These are phyloP conservation scores for Leptodermis oblonga DNA, from an alignment of 257 asterid species.

Conservation along the genomic window DNA sequence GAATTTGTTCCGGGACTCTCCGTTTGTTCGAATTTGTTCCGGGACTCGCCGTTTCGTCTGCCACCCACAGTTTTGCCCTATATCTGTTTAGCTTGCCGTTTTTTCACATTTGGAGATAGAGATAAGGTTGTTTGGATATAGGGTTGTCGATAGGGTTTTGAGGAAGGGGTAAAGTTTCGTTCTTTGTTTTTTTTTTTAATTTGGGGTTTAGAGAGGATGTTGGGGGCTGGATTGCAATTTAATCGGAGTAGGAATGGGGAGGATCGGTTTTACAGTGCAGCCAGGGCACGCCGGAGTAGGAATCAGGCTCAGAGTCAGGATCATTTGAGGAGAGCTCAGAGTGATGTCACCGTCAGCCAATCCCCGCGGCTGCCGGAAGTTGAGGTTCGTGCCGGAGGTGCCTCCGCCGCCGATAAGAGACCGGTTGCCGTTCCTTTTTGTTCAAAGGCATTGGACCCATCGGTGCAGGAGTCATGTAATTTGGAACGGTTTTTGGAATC, in stretches of 20 bases:
- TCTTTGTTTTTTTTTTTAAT: background rate
- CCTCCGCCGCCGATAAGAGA: conserved; percentile 41
- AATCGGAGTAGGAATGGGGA: conserved; percentile 77
- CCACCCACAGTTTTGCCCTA: too few relatives aligned
- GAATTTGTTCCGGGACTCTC: background rate
- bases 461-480: conserved; percentile 45
- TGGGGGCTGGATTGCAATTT: conserved; percentile 88
- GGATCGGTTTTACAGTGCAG: conserved; percentile 76
- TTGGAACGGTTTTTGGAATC: conserved; percentile 71
- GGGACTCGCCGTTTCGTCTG: conserved; percentile 3
- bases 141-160: conserved; percentile 18
- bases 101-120: background rate
- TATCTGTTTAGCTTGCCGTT: too few relatives aligned
- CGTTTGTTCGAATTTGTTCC: too few relatives aligned
- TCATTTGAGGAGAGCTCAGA: conserved; percentile 59
- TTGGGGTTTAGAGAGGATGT: conserved; percentile 49
- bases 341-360: conserved; percentile 49
- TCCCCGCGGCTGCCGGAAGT: conserved; percentile 24
- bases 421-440: conserved; percentile 15
- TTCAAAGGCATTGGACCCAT: conserved; percentile 23
- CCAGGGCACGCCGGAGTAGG: conserved; percentile 60
- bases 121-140: background rate
- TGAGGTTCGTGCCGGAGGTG: conserved; percentile 2
- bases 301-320: conserved; percentile 36
- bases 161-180: background rate